Evolutionary conservation across 495 filamentous ascomycete species (phyloP).

Genomic region (Xylaria curta): DNA sequence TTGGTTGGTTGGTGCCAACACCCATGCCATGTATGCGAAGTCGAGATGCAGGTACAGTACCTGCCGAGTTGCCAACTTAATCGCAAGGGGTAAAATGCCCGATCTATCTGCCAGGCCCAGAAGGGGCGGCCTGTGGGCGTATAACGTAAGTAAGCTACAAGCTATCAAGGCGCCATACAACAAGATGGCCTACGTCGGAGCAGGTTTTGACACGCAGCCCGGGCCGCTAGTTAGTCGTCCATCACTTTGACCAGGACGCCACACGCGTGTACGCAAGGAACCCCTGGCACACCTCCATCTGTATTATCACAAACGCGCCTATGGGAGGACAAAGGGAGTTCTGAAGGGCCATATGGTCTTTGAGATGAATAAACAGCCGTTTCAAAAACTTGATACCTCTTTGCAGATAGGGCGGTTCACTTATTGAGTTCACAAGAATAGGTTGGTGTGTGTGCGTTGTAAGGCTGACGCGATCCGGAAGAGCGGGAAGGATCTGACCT

Average conservation of each 20-base stretch:
- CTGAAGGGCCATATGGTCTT: background rate
- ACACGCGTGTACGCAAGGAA: background rate
- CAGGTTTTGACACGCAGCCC: background rate
- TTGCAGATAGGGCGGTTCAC: background rate
- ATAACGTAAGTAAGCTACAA: too few species aligned
- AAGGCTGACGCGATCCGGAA: constrained; percentile 18
- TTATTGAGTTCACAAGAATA: constrained; percentile 1
- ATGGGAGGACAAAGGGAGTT: background rate
- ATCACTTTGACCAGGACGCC: background rate
- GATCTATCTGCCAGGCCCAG: background rate
- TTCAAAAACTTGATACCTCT: background rate
- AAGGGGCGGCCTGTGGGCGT: background rate
- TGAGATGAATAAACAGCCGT: background rate
- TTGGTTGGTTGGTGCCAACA: constrained; percentile 19
- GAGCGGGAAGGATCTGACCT: constrained; percentile 2
- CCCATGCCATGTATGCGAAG: background rate
- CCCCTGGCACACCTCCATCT: background rate
- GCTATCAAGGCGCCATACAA: background rate
- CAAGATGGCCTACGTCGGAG: constrained; percentile 13
- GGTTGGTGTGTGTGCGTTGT: background rate
- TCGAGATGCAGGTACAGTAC: constrained; percentile 24
- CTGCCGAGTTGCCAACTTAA: background rate
- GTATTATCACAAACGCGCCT: background rate
- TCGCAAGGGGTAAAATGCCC: background rate
- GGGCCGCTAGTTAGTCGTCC: background rate